These are phyloP conservation scores for Phycomyces blakesleeanus DNA, from an alignment of 192 early-diverging fungal species.

Conservation along the genomic window DNA sequence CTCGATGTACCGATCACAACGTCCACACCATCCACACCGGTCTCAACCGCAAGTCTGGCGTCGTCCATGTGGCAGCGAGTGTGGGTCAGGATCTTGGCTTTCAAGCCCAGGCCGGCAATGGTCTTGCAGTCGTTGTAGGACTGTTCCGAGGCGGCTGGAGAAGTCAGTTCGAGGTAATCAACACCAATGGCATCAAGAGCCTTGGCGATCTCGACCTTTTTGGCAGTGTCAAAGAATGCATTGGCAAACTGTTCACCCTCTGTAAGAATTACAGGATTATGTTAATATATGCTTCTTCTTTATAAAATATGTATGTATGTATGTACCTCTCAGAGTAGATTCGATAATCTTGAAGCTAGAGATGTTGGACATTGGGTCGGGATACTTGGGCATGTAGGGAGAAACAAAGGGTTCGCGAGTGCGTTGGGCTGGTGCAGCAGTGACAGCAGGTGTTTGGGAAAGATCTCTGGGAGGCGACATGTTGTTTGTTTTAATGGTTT, in stretches of 20 bases:
- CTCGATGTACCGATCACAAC: slow-evolving; percentile 98
- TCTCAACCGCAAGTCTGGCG: slow-evolving; percentile 91
- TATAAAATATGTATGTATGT: not conserved
- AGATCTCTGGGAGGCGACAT: slow-evolving; percentile 23
- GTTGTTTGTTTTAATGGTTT: not conserved
- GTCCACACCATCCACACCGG: slow-evolving; percentile 94
- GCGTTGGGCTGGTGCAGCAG: slow-evolving; percentile 3
- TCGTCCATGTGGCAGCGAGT: slow-evolving; percentile 99
- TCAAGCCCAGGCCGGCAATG: slow-evolving; percentile 88
- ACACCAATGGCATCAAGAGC: slow-evolving; percentile 96
- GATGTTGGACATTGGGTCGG: slow-evolving; percentile 77
- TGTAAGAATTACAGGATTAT: slow-evolving; percentile 20
- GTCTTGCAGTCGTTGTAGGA: slow-evolving; percentile 89
- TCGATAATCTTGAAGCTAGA: slow-evolving; percentile 95
- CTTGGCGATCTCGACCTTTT: slow-evolving; percentile 97
- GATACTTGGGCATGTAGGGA: slow-evolving; percentile 48
- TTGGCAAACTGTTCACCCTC: slow-evolving; percentile 99
- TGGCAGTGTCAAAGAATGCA: slow-evolving; percentile 95
- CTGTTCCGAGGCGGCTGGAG: slow-evolving; percentile 95
- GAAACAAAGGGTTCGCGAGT: slow-evolving; percentile 33
- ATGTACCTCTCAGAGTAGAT: slow-evolving; percentile 84
- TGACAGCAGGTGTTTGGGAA: not conserved
- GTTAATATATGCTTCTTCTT: not conserved
- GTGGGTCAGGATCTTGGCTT: slow-evolving; percentile 97
- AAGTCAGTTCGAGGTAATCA: slow-evolving; percentile 97